Conservation (phyloP, 192 early-diverging fungal genomes). For the Coemansia furcata region DNA sequence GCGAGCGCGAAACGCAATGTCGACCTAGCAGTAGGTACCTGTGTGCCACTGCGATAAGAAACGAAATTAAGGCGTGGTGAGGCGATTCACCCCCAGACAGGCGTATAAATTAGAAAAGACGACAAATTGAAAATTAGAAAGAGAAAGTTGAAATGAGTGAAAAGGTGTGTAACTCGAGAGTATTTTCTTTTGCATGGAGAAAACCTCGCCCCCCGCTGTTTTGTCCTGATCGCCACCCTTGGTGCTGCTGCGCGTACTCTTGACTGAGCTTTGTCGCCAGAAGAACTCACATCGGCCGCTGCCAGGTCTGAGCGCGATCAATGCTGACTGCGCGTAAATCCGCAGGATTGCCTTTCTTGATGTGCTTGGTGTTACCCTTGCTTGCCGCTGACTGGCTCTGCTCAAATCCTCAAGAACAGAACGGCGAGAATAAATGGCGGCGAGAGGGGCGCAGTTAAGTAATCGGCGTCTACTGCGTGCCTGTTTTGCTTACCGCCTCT, state of each 20-base stretch:
- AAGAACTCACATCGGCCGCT: neutral
- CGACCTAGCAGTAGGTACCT: neutral
- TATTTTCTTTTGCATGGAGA: neutral
- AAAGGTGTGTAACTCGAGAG: neutral
- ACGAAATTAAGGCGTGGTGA: neutral
- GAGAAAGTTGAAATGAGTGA: neutral
- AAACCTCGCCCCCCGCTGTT: neutral
- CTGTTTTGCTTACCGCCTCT: slow-evolving; percentile 3
- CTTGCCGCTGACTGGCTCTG: neutral
- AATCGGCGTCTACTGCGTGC: slow-evolving; percentile 7
- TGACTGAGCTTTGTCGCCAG: neutral
- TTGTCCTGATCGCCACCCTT: neutral
- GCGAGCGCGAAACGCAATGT: slow-evolving; percentile 5
- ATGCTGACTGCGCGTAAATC: slow-evolving; percentile 2
- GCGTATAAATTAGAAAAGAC: slow-evolving; percentile 10
- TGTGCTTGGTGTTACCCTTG: neutral
- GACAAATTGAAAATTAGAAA: slow-evolving; percentile 6
- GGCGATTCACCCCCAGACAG: slow-evolving; percentile 1
- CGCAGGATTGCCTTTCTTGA: neutral
- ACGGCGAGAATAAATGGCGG: neutral
- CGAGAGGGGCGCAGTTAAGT: slow-evolving; percentile 2
- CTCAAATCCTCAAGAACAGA: neutral
- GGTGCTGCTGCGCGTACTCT: slow-evolving; percentile 2
- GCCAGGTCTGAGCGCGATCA: neutral
- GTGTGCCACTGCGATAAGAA: neutral